A percentile compares a stretch with the other conserved stretches of the same genome.
phyloP scores from a whole-genome alignment of 2,329 filamentous ascomycete species.

The Aspergillus cejpii region DNA sequence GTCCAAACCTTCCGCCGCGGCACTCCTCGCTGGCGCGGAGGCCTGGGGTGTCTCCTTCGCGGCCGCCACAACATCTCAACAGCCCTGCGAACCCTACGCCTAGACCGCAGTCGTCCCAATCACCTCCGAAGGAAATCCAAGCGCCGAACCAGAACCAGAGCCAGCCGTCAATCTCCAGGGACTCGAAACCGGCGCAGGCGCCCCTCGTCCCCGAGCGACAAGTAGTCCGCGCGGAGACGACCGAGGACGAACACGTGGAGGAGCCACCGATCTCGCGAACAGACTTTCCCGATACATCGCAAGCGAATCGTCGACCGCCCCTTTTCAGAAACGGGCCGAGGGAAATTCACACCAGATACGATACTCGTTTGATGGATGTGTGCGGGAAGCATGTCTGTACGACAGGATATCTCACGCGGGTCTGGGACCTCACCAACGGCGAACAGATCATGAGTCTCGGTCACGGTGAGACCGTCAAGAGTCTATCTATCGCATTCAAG shows the following conservation, averaged over 20 bases:
- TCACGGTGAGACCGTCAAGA: constrained; percentile 78
- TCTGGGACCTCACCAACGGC: constrained; percentile 79
- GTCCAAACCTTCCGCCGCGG: constrained; percentile 46
- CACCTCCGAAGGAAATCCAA: constrained; percentile 14
- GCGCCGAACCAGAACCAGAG: constrained; percentile 18
- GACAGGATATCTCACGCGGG: constrained; percentile 75
- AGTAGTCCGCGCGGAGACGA: constrained; percentile 38
- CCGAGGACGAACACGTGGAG: constrained; percentile 47
- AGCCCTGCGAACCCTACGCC: constrained; percentile 13
- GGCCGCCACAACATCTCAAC: constrained; percentile 10
- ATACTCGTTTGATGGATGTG: constrained; percentile 77
- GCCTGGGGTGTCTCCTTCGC: constrained; percentile 21
- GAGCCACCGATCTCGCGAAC: constrained; percentile 49
- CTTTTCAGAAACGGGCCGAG: constrained; percentile 63
- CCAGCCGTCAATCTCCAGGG: constrained; percentile 27
- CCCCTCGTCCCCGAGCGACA: constrained; percentile 20
- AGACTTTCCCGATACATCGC: constrained; percentile 76
- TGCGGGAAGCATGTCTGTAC: constrained; percentile 85
- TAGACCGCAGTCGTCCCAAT: constrained; percentile 12
- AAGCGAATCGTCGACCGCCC: constrained; percentile 77
- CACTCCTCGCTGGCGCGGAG: constrained; percentile 20
- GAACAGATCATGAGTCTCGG: constrained; percentile 72
- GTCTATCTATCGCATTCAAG: constrained; percentile 77
- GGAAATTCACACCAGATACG: constrained; percentile 78
- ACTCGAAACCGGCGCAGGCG: constrained; percentile 17